Base-by-base conservation (phyloP, 495 filamentous ascomycete genomes). In the Entonaema liquescens region DNA sequence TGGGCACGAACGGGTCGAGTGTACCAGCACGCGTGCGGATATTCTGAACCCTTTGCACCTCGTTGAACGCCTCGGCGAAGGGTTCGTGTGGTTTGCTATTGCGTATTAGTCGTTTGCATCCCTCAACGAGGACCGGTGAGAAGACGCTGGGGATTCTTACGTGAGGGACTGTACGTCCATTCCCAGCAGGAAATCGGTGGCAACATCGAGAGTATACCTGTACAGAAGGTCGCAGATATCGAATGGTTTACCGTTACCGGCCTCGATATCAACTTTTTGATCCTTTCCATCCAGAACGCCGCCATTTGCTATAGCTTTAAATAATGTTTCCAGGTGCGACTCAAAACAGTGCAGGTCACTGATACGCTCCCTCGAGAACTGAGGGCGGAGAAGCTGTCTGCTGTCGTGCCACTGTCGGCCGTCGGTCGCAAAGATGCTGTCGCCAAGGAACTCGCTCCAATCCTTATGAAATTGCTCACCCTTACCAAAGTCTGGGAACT, bases 171-270 rank as follows among this genome's bases (percentile, higher is more conserved):
- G 84, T 13, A 92, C 88, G 57, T 89, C 88, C 53, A 89, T 81
- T 13, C 94, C 94, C n/a, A 97, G 85, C 35, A 98, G 80, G 75
- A 95, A 97, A 63, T 95, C 91, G 13, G 94, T 95, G 1, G 92
- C 89, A 1, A 89, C 82, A 76, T 98, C 94, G 9, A 98, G 82
- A 1, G 93, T 94, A 70, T 90, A 92, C 8, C 92, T 86, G 82
- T 92, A 94, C 77, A 95, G 90, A 19, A 94, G 81, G 8, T 89
- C 86, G 31, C 85, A 83, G 35, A 95, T 85, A 76, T 96, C 88
- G 21, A 93, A 82, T 1, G 85, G 82, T 44, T 79, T 81, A 36
- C 84, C 86, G 35, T 84, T 80, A 15, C 79, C 79, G 7, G 77
- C 75, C 59, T 78, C 77, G 49, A 84, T 78, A 53, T 86, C 82